Base-by-base conservation (phyloP, 169 alveolate species). In the Plasmodium sp. region DNA sequence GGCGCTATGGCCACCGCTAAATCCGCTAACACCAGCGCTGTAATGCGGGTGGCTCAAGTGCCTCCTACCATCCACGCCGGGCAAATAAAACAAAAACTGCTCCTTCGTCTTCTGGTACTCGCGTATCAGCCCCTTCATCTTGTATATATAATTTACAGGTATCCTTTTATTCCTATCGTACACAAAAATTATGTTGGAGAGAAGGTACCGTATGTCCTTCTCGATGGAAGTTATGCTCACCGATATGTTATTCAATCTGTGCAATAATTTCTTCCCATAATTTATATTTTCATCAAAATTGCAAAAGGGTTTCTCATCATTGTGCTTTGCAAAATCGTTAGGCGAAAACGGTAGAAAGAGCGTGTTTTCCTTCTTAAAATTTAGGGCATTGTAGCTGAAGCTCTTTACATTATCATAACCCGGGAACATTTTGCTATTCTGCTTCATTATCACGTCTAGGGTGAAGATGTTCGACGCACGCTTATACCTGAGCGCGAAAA, bases 71-170 rank as follows among this genome's bases (percentile, higher is more conserved):
- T 39, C 39, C 51, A 36, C 41, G n/a, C 83, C 94, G 45, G 92
- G 91, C 39, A 90, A 81, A 81, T 81, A 81, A 62, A 62, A 43
- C 54, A 81, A 27, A 43, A 81, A 90, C 51, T 81, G 27, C 54
- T 90, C 81, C 54, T 90, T 90, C 18, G 91, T 81, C 74, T 81
- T 80, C 33, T 90, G 94, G 81, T 81, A 90, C 45, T 90, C 82
- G 22, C 62, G 72, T 90, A 90, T 80, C 34, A 90, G 74, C 33
- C 33, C 73, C 74, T 90, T 56, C 93, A 86, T 86, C 16, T 86
- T 51, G 45, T 75, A 77, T 41, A 86, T 77, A 86, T 86, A 86
- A 86, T 79, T 51, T 56, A 86, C 77, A 5, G 93, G 93, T 36
- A 86, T 56, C 81, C 56, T 86, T 41, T 86, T 86, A 86, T 77